A percentile compares a stretch with the other conserved stretches of the same genome.
Conservation (phyloP, 441 rosid species). For the Pelargonium cotyledonis region DNA sequence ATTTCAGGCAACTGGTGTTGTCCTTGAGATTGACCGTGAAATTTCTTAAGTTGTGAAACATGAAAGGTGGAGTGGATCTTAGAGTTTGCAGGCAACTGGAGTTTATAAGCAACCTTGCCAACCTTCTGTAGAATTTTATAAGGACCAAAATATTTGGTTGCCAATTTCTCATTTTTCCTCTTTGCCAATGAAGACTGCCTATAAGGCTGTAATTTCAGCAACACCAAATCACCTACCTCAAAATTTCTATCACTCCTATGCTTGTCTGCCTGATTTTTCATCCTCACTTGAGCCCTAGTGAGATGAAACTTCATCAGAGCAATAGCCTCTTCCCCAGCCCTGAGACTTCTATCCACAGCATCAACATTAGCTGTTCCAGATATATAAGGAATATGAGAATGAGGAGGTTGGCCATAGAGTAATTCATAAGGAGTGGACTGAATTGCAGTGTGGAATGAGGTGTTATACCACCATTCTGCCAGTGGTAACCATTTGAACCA, state of each 20-base stretch:
- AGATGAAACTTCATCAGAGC: not conserved
- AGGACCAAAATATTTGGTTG: constrained; percentile 9
- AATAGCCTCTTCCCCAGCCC: not conserved
- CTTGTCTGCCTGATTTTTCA: not conserved
- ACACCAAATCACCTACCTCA: not conserved
- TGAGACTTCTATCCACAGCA: not conserved
- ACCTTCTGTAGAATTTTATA: not conserved
- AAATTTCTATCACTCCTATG: not conserved
- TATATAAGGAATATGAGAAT: not conserved
- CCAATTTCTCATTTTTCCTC: not conserved
- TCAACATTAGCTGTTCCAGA: not conserved
- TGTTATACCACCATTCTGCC: not conserved
- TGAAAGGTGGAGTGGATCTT: not conserved
- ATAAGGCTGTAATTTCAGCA: not conserved
- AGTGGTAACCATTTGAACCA: not conserved
- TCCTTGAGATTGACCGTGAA: not conserved
- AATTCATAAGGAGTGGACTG: not conserved
- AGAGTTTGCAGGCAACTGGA: not conserved
- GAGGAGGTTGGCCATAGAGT: not conserved
- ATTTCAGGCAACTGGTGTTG: too few species aligned
- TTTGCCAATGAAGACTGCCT: not conserved
- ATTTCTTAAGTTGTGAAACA: not conserved
- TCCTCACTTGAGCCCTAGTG: not conserved
- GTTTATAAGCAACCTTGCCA: not conserved
- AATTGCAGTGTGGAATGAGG: not conserved